Evolutionary conservation across 495 filamentous ascomycete species (phyloP), one percentile per base, ranked within the genome.

Genomic region (Achaetomiella virescens): DNA sequence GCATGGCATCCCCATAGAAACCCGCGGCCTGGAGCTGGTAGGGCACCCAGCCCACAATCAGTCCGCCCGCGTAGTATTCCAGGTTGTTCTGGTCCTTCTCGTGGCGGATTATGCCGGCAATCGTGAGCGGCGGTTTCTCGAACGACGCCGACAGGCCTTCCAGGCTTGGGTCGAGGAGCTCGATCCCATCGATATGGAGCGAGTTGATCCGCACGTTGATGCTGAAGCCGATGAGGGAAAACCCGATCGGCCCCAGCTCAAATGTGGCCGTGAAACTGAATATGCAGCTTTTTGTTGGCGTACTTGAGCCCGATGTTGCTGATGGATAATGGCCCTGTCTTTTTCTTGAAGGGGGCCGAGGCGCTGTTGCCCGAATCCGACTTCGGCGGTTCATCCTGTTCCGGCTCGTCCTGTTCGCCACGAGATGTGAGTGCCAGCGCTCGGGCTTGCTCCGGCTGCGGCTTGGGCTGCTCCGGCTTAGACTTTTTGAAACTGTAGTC

Each of bases 1-100:
- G 52, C 1, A 14, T 21, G 2, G 17, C 43, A 12, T 48, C 7
- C 7, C 51, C 52, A 42, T 75, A 78, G 48, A 65, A 66, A 2
- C 76, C 76, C 0, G 62, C 69, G 0, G 74, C 76, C 37, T 70
- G 17, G 46, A 79, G 62, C 14, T 59, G 60, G 42, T 67, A 79
- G 0, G 70, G 63, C 14, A 53, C 51, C 38, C 70, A 72, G n/a
- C 66, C 58, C 29, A 77, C 48, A n/a, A 64, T 61, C 7, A 73
- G 35, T 2, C 72, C 76, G 3, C 76, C 78, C 9, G 41, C 43
- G 36, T 75, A 81, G 18, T 51, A 56, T 0, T 72, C 61, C 15
- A 50, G 9, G 0, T 47, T 48, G 17, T 35, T 55, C 10, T 31
- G 5, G 27, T 5, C 27, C 5, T 5, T 9, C 5, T 5, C 27